Evolutionary conservation across 1,284 basidiomycete genomes (phyloP), one percentile per base, ranked within the genome.

Genomic region (Cryptococcus jaspeensis): DNA sequence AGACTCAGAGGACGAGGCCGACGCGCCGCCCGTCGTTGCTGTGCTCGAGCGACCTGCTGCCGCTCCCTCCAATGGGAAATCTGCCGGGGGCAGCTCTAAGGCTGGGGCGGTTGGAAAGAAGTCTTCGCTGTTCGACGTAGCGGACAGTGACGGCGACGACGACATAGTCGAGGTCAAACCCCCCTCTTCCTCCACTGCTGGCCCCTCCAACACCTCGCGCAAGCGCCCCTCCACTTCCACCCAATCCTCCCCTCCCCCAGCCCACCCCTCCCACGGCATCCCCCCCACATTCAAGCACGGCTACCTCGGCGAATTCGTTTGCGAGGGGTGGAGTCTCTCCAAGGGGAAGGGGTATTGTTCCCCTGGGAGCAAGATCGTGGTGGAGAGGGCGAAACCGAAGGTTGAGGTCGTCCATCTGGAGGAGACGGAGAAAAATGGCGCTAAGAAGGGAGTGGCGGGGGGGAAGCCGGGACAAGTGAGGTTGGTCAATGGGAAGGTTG

Each of bases 301-400:
- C 5, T 78, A 76, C 55, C 67, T 79, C 32, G 77, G 77, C 22
- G 75, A 78, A 57, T 75, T 76, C 50, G 74, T 77, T 11, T 76
- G 76, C 53, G 72, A 76, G 49, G 77, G 76, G 8, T 76, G 75
- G 73, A 72, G 71, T n/a, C 51, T 79, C 41, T 75, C 72, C 23
- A 78, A 78, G 46, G 76, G 77, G 1, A 74, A 74, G 56, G 77
- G 77, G 0, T 79, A 79, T 54, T 77, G 75, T 55, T 62, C 71
- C 0, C 69, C 71, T 0, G 78, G 78, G 1, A 65, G 63, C 25
- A 73, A 67, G 48, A 63, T 79, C 49, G 53, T 72, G 20, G 70
- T 79, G 20, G 73, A 75, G 47, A 59, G 72, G 18, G 70, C 66
- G 3, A 76, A 72, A 52, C 60, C 66, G 16, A 62, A 62, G 44